Percentiles rank a stretch among this genome's conserved stretches.
These are phyloP conservation scores for Blastocladiella britannica DNA, from an alignment of 192 early-diverging fungal species.

Conservation along the genomic window DNA sequence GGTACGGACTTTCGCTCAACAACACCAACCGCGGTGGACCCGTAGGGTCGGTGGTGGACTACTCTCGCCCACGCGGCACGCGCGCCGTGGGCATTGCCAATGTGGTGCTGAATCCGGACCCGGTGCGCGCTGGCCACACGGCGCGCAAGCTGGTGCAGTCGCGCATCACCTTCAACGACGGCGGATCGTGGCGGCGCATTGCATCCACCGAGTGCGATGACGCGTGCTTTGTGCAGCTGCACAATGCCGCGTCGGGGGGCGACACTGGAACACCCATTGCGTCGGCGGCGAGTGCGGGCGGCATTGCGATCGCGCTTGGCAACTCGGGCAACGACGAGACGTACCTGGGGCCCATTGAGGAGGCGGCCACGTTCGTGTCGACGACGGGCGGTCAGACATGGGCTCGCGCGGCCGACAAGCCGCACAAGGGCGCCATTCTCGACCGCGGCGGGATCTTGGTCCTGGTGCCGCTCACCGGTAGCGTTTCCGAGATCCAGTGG, in stretches of 20 bases:
- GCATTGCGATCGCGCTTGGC: constrained; percentile 3
- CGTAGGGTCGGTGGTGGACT: constrained; percentile 56
- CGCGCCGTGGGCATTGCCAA: constrained; percentile 73
- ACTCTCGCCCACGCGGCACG: constrained; percentile 74
- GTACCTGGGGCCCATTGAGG: constrained; percentile 42
- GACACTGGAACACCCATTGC: constrained; percentile 15
- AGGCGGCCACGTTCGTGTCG: constrained; percentile 72
- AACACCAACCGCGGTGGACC: constrained; percentile 49
- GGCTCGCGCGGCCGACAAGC: constrained; percentile 37
- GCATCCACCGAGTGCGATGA: background rate
- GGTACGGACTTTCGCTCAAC: constrained; percentile 44
- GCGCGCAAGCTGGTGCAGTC: constrained; percentile 40
- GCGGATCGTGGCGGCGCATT: constrained; percentile 8
- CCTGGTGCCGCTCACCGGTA: constrained; percentile 17
- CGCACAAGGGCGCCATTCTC: constrained; percentile 65
- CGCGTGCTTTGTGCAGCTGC: background rate
- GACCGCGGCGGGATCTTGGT: constrained; percentile 65
- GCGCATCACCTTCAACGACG: constrained; percentile 63
- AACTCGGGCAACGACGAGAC: constrained; percentile 49
- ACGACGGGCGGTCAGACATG: constrained; percentile 64
- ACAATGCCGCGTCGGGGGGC: background rate
- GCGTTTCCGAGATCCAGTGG: too few species aligned
- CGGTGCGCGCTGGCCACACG: constrained; percentile 19
- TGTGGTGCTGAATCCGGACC: constrained; percentile 41
- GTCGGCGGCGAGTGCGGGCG: constrained; percentile 11